phyloP scores from a whole-genome alignment of 345 rosid species.

The Clausena lansium region DNA sequence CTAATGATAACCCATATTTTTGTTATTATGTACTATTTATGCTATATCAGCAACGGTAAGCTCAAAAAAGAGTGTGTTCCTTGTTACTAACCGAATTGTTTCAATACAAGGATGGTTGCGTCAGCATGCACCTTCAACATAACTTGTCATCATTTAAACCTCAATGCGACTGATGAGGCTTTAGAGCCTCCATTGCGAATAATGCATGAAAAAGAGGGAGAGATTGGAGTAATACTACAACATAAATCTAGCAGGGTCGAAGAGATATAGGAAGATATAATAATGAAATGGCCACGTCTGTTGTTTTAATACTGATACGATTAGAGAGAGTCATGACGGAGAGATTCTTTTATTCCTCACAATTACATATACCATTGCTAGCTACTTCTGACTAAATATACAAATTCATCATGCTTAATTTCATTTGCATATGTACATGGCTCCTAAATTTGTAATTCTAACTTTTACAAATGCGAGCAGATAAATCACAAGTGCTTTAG shows the following conservation, averaged over 20 bases:
- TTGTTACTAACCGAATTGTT: too few species aligned
- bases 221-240: background rate
- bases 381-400: background rate
- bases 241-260: background rate
- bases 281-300: too few species aligned
- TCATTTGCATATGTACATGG: conserved; percentile 20
- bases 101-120: too few species aligned
- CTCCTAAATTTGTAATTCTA: conserved; percentile 1
- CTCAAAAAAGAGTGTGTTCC: too few species aligned
- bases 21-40: too few species aligned
- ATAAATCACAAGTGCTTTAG: background rate
- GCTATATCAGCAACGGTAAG: background rate
- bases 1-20: background rate
- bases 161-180: background rate
- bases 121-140: too few species aligned
- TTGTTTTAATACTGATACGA: background rate
- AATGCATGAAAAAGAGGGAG: background rate
- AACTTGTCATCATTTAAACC: background rate
- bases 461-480: background rate
- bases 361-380: background rate
- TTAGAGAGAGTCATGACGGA: too few species aligned
- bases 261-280: background rate
- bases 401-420: background rate
- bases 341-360: conserved; percentile 12
- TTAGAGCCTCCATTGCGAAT: background rate